Conservation (phyloP, 352 stramenopile genomes). For the Phytopythium montanum region DNA sequence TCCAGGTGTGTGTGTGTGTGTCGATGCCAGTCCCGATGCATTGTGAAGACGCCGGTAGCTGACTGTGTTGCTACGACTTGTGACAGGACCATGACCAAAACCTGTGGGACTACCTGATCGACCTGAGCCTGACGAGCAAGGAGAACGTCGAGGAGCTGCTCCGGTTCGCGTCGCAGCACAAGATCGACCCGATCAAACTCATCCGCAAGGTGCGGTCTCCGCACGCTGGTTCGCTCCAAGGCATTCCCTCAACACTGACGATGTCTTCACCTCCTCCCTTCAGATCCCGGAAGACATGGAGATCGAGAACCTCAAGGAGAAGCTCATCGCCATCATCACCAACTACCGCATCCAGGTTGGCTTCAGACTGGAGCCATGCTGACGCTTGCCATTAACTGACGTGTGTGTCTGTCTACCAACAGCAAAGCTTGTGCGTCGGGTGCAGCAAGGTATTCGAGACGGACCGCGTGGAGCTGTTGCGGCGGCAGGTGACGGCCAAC, state of each 20-base stretch:
- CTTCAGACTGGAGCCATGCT: no score
- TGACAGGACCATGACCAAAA: constrained; percentile 59
- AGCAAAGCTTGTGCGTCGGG: constrained; percentile 77
- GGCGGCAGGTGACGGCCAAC: constrained; percentile 56
- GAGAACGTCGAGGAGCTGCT: constrained; percentile 74
- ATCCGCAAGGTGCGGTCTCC: constrained; percentile 59
- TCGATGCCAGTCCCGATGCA: neutral
- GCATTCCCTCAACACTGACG: neutral
- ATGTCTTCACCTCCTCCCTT: neutral
- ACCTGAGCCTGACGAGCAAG: constrained; percentile 72
- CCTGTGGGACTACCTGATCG: constrained; percentile 84
- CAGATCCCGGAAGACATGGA: constrained; percentile 84
- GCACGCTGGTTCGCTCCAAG: neutral
- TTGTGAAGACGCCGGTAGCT: neutral
- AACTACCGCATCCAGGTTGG: constrained; percentile 82
- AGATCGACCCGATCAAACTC: constrained; percentile 84
- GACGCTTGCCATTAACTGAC: neutral
- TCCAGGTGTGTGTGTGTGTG: constrained; percentile 35
- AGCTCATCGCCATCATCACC: constrained; percentile 67
- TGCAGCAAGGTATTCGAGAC: constrained; percentile 79
- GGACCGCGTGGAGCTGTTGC: constrained; percentile 67
- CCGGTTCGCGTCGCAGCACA: constrained; percentile 68
- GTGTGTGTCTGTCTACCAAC: neutral
- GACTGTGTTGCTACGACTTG: neutral
- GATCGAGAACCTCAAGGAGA: constrained; percentile 79